Base-by-base conservation (phyloP, 768 basidiomycete genomes). In the Ramaria rubella region DNA sequence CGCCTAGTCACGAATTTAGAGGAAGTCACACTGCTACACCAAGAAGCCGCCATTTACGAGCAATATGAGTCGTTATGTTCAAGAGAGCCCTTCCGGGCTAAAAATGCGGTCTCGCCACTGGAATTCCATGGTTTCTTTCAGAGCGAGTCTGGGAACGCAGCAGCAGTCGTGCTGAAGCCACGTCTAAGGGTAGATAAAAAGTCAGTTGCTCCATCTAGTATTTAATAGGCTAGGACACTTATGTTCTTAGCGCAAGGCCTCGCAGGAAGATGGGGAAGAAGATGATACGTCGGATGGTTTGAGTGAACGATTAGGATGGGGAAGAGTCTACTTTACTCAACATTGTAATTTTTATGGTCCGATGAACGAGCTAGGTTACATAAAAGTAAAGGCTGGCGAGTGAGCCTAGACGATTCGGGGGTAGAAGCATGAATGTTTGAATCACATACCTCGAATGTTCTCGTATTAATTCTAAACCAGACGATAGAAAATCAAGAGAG, bases 91-190 rank as follows among this genome's bases (percentile, higher is more conserved):
- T 21, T 34, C 23, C 43, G 23, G 12, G 26, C 26, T 26, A 49
- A 56, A 24, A 29, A 19, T 15, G 29, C 26, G 6, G 21, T 33
- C 8, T 30, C 45, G 5, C 44, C 43, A 24, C 31, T 46, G 11
- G 42, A 56, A 19, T 56, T 56, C 33, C 45, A 46, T 45, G 43
- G 43, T 17, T 56, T 56, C 40, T 49, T 56, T 33, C 44, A 56
- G 21, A 56, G 33, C 26, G 55, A 48, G 8, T 7, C 43, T 5
- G 27, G 45, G 5, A 49, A 24, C 23, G 27, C 55, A 46, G 55
- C 44, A 8, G 55, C 30, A 2, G 48, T 56, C 21, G 31, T 56
- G 19, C 45, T 56, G 14, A 46, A 46, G 26, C 23, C 45, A 15
- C 49, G 31, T 38, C 24, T n/a, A 45, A 30, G n/a, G 14, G 31